A percentile compares a stretch with the other conserved stretches of the same genome.
Conservation (phyloP, 2,329 filamentous ascomycete genomes). For the Aspergillus arachidicola region DNA sequence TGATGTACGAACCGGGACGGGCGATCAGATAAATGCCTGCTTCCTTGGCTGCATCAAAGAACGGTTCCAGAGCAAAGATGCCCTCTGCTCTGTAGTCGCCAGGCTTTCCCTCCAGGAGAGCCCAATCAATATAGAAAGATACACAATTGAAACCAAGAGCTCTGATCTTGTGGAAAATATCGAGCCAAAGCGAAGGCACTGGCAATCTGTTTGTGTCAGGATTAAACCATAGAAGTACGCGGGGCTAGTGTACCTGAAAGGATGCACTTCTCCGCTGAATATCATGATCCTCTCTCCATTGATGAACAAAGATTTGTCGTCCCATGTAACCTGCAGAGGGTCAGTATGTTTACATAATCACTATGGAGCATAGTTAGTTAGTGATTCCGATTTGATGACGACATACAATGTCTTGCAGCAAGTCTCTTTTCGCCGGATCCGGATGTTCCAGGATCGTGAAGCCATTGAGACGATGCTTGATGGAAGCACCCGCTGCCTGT, state of each 20-base stretch:
- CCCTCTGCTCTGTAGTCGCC: slow-evolving; percentile 72
- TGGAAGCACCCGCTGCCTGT: slow-evolving; percentile 50
- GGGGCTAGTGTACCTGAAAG: slow-evolving; percentile 53
- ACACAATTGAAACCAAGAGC: slow-evolving; percentile 78
- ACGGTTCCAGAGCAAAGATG: slow-evolving; percentile 71
- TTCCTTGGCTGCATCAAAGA: slow-evolving; percentile 73
- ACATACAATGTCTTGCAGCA: slow-evolving; percentile 44
- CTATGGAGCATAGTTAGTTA: neutral
- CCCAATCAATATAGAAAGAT: slow-evolving; percentile 81
- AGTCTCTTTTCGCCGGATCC: slow-evolving; percentile 47
- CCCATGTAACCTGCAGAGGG: slow-evolving; percentile 62
- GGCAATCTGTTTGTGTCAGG: slow-evolving; percentile 51
- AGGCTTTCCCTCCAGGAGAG: slow-evolving; percentile 71
- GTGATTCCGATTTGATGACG: neutral
- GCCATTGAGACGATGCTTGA: slow-evolving; percentile 53
- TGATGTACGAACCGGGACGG: slow-evolving; percentile 73
- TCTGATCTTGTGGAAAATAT: slow-evolving; percentile 81
- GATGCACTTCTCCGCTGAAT: slow-evolving; percentile 74
- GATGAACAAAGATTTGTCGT: slow-evolving; percentile 71
- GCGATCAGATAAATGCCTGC: slow-evolving; percentile 79
- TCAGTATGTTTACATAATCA: neutral
- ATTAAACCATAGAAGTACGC: neutral
- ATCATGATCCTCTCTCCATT: slow-evolving; percentile 70
- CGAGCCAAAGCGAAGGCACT: slow-evolving; percentile 65
- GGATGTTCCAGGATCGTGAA: slow-evolving; percentile 48